Percentiles rank a stretch among this genome's conserved stretches.
Evolutionary conservation across 1,284 basidiomycete species (phyloP).

Genomic region (Coniferiporia sulphurascens): DNA sequence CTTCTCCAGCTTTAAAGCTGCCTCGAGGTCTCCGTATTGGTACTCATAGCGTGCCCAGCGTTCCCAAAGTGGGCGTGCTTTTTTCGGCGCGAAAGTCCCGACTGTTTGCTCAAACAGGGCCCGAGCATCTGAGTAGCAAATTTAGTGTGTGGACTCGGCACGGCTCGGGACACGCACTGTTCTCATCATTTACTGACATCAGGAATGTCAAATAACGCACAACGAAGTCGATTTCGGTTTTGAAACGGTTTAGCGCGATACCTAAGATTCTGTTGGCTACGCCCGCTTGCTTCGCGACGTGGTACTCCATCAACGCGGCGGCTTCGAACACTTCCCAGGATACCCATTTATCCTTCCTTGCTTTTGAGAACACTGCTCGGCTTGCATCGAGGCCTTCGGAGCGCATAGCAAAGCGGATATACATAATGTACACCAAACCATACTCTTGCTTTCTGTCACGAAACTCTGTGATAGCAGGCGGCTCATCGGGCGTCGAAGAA

Average conservation of each 20-base stretch:
- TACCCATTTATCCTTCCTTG: conserved; percentile 79
- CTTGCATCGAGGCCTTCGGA: conserved; percentile 60
- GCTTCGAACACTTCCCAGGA: conserved; percentile 96
- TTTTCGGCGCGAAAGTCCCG: conserved; percentile 72
- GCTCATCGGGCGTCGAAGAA: conserved; percentile 32
- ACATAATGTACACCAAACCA: conserved; percentile 74
- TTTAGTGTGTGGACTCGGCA: conserved; percentile 15
- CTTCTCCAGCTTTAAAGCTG: conserved; percentile 84
- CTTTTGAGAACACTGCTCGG: conserved; percentile 77
- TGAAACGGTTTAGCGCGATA: conserved; percentile 84
- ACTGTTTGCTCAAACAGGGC: conserved; percentile 92
- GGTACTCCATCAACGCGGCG: conserved; percentile 93
- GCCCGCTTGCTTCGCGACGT: conserved; percentile 81
- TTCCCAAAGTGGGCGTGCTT: conserved; percentile 88
- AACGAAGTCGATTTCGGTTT: conserved; percentile 82
- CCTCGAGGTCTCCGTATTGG: conserved; percentile 89
- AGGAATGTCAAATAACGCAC: conserved; percentile 89
- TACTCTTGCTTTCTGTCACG: conserved; percentile 61
- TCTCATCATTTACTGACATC: conserved; percentile 93
- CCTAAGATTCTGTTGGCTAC: conserved; percentile 94
- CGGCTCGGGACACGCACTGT: conserved; percentile 55
- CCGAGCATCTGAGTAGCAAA: conserved; percentile 69
- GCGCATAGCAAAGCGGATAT: conserved; percentile 89
- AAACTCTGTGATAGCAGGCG: conserved; percentile 47
- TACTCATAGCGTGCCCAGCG: conserved; percentile 96